Percentiles rank a stretch among this genome's conserved stretches.
phyloP scores from a whole-genome alignment of 768 basidiomycete species.

The Xanthoconium stramineum region DNA sequence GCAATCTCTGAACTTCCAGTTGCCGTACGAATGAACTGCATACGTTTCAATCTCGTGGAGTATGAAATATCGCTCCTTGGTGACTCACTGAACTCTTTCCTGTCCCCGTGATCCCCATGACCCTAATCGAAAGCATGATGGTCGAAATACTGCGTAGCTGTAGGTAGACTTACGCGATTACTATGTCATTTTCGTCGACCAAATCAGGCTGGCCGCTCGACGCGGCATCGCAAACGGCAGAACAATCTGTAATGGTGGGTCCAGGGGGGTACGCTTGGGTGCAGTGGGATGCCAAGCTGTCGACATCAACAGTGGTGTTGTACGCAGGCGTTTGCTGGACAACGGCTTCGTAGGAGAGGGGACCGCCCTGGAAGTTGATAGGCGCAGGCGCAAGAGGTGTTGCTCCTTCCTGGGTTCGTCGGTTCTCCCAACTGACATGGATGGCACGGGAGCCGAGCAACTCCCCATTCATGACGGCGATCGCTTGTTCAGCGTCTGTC shows the following conservation, averaged over 20 bases:
- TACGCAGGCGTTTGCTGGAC: constrained; percentile 90
- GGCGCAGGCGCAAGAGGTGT: constrained; percentile 69
- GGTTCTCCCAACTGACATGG: constrained; percentile 99
- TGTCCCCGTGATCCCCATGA: no score
- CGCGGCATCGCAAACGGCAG: neutral
- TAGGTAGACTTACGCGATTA: constrained; percentile 13
- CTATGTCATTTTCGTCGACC: neutral
- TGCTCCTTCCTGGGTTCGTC: constrained; percentile 81
- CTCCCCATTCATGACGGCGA: constrained; percentile 99
- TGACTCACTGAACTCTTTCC: constrained; percentile 21
- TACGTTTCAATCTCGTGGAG: no score
- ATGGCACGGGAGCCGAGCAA: constrained; percentile 98
- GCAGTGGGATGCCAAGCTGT: constrained; percentile 95
- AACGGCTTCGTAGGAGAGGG: constrained; percentile 89
- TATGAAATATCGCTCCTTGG: neutral
- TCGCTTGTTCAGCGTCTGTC: constrained; percentile 98
- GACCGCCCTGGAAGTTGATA: constrained; percentile 87
- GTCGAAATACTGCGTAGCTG: neutral
- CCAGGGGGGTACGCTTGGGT: constrained; percentile 96
- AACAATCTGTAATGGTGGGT: no score
- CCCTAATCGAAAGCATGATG: neutral
- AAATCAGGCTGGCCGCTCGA: neutral
- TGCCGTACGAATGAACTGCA: no score
- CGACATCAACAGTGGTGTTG: constrained; percentile 97
- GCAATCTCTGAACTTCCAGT: no score